These are phyloP conservation scores for Euphorbia schlechtendalii DNA, from an alignment of 441 rosid genomes.

Conservation along the genomic window DNA sequence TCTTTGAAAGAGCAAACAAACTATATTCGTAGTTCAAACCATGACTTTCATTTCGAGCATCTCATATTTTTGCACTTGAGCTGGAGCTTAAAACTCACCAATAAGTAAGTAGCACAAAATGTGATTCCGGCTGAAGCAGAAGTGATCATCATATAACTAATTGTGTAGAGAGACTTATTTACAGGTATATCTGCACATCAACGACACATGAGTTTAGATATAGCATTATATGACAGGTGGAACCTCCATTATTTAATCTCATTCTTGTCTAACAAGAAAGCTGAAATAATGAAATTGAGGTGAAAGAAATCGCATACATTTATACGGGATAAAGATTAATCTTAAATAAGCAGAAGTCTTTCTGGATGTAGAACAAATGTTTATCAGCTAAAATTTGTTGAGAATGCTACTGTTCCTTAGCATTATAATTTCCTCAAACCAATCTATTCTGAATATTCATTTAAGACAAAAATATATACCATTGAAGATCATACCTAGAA, in stretches of 20 bases:
- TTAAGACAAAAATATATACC: background rate
- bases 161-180: slow-evolving; percentile 26
- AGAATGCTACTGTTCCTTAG: background rate
- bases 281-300: no score
- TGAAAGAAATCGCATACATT: no score
- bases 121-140: slow-evolving; percentile 28
- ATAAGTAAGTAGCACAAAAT: slow-evolving; percentile 19
- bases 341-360: background rate
- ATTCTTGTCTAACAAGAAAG: background rate
- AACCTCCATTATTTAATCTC: background rate
- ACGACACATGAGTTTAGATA: background rate
- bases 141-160: slow-evolving; percentile 26
- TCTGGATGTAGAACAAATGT: no score
- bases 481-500: slow-evolving; percentile 14
- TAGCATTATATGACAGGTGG: background rate
- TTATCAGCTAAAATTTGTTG: background rate
- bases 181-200: slow-evolving; percentile 23
- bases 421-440: background rate
- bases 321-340: no score
- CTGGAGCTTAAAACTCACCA: slow-evolving; percentile 23
- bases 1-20: background rate
- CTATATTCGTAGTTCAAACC: no score
- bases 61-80: no score
- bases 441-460: background rate
- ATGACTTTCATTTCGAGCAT: background rate